phyloP scores from a whole-genome alignment of 2,329 filamentous ascomycete species.

The Curvularia sp. region DNA sequence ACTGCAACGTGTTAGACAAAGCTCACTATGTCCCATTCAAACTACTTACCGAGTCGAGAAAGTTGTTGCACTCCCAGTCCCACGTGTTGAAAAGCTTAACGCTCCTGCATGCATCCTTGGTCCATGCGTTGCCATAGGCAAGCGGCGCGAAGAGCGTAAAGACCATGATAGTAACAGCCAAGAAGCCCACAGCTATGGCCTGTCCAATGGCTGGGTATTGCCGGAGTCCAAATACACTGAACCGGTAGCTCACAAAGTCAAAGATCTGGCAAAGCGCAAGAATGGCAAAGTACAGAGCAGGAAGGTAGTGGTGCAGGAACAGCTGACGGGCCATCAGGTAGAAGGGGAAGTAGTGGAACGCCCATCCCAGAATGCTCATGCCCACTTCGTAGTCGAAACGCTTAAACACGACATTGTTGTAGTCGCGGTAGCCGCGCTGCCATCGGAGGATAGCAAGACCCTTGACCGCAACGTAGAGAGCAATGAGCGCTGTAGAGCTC shows the following conservation, averaged over 20 bases:
- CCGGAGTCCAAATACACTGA: constrained; percentile 71
- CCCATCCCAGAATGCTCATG: constrained; percentile 89
- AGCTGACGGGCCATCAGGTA: constrained; percentile 97
- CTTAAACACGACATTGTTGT: constrained; percentile 82
- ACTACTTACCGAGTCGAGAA: constrained; percentile 80
- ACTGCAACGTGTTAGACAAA: constrained; percentile 28
- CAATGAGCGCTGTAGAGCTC: constrained; percentile 79
- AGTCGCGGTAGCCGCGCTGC: constrained; percentile 93
- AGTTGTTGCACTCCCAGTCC: constrained; percentile 99
- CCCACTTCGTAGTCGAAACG: constrained; percentile 98
- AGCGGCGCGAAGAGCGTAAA: constrained; percentile 89
- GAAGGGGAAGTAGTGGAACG: constrained; percentile 98
- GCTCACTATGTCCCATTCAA: constrained; percentile 9
- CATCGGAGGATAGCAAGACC: constrained; percentile 85
- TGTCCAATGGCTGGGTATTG: constrained; percentile 77
- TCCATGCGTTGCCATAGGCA: constrained; percentile 94
- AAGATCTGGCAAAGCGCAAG: constrained; percentile 87
- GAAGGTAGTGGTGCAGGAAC: constrained; percentile 98
- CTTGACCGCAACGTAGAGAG: constrained; percentile 83
- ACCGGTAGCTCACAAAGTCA: constrained; percentile 80
- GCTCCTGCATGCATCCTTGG: constrained; percentile 80
- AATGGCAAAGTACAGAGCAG: constrained; percentile 93
- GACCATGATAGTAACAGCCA: constrained; percentile 74
- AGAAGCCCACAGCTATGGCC: constrained; percentile 73
- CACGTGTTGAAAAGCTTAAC: constrained; percentile 88